Base-by-base conservation (phyloP, 2,329 filamentous ascomycete genomes). In the Fusarium zealandicum region DNA sequence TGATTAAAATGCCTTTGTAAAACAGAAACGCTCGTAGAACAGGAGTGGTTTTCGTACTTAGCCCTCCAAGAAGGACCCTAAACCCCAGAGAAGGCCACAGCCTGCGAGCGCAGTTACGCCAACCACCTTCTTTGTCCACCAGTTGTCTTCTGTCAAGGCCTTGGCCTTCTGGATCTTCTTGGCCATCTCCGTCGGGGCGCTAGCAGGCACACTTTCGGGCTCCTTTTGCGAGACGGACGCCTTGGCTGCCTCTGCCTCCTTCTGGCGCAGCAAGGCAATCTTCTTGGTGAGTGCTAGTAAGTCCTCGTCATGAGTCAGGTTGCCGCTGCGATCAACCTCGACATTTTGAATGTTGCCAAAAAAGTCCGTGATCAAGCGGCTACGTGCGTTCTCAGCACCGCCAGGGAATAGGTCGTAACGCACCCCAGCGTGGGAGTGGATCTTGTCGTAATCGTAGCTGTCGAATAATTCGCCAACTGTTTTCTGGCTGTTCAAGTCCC, bases 341-440 rank as follows among this genome's bases (percentile, higher is more conserved):
- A 99, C 93, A 65, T 93, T 96, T 73, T 99, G 95, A 12, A 98
- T 92, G 71, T 98, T 99, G 18, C 95, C 95, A 61, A 99, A 98
- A 76, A 99, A 99, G 72, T 99, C 95, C 67, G 96, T 96, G 33
- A 99, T 86, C 25, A 95, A 82, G 35, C 93, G 86, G 64, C 89
- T 85, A 47, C 93, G 83, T 0, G 90, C 93, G 9, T 83, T 87
- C 7, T 86, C 79, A 65, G 92, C 90, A 6, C 92, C 93, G 10
- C 92, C 93, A 0, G 83, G 86, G 74, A 99, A 98, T n/a, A 99
- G 77, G 72, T 99, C 95, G 80, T 96, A 98, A 53, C 95, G 85
- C 16, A 99, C 87, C 30, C 95, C 95, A 0, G 95, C 92, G 63
- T 93, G 85, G 2, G 90, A 95, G 73, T 98, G 93, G 42, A 99